Base-by-base conservation (phyloP, 2,329 filamentous ascomycete species). In the Hymenoscyphus linearis region DNA sequence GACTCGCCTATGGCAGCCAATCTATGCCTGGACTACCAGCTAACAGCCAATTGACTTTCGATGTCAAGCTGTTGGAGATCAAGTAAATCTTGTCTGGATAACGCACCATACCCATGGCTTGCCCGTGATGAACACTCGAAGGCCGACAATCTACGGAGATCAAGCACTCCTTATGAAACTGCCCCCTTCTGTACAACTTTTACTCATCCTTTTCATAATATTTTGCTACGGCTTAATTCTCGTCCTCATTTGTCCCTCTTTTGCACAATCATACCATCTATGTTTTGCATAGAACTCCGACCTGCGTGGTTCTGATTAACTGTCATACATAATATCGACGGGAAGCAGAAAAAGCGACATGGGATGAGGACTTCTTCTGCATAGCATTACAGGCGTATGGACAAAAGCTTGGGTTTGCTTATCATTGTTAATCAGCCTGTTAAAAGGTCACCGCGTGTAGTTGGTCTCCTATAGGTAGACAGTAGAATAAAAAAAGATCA, bases 11-110 rank as follows among this genome's bases (percentile, higher is more conserved):
- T 76, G 95, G 96, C 77, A 92, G 85, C 78, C 89, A 90, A 79
- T 80, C 83, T 64, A 78, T 90, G 26, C 89, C 91, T 57, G 92
- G 89, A 68, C 98, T 99, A 70, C 95, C 95, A 26, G 84, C 82
- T 70, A 97, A 98, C 85, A 93, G 91, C 76, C 91, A 88, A 68
- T 80, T 99, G 76, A 85, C 89, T 74, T 99, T 99, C 76, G 96
- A 99, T 76, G 83, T 95, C 71, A 95, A 93, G 83, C 81, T 93
- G 59, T 79, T 93, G 59, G 87, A 89, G 77, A 90, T 92, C 78
- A 92, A 92, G 82, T 93, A 87, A 81, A 77, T 50, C 34, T n/a
- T 22, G 55, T 7, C 26, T 14, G 47, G 27, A 55, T 40, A 58
- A 55, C 36, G 36, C 44, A 34, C 13, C 40, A 13, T 34, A 37